A percentile compares a stretch with the other conserved stretches of the same genome.
Conservation (phyloP, 257 asterid species). For the Fraxinus americana region DNA sequence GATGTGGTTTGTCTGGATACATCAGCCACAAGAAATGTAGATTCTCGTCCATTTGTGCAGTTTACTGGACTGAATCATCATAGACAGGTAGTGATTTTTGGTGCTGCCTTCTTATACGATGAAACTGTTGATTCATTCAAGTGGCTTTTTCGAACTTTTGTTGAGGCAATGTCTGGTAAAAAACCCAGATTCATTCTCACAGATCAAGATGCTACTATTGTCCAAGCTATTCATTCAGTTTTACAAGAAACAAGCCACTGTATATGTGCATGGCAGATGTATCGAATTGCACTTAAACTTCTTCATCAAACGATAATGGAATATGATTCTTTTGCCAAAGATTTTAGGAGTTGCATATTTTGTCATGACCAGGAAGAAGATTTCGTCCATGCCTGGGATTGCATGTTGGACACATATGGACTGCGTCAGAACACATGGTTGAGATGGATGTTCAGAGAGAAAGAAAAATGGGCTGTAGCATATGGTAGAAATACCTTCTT, state of each 20-base stretch:
- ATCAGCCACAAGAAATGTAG: conserved; percentile 39
- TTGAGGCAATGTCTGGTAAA: conserved; percentile 51
- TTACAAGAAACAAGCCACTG: conserved; percentile 60
- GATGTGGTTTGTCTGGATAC: conserved; percentile 65
- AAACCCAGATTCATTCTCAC: conserved; percentile 59
- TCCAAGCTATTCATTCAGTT: conserved; percentile 61
- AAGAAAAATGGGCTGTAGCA: conserved; percentile 64
- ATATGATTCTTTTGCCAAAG: conserved; percentile 38
- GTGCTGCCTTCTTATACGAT: conserved; percentile 63
- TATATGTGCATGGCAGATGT: conserved; percentile 61
- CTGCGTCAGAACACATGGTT: conserved; percentile 57
- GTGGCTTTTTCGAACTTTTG: conserved; percentile 59
- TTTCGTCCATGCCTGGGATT: conserved; percentile 51
- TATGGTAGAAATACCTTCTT: conserved; percentile 64
- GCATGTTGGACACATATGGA: conserved; percentile 51
- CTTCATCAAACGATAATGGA: conserved; percentile 47
- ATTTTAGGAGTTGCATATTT: conserved; percentile 51
- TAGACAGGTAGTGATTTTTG: conserved; percentile 52
- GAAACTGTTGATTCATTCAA: conserved; percentile 54
- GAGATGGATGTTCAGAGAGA: conserved; percentile 66
- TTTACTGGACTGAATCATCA: conserved; percentile 60
- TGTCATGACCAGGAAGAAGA: conserved; percentile 62
- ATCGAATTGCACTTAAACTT: conserved; percentile 56
- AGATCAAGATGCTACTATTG: conserved; percentile 61
- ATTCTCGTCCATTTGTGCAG: conserved; percentile 52